Conservation (phyloP, 306 rosid genomes). For the Pterocarpus santalinus region DNA sequence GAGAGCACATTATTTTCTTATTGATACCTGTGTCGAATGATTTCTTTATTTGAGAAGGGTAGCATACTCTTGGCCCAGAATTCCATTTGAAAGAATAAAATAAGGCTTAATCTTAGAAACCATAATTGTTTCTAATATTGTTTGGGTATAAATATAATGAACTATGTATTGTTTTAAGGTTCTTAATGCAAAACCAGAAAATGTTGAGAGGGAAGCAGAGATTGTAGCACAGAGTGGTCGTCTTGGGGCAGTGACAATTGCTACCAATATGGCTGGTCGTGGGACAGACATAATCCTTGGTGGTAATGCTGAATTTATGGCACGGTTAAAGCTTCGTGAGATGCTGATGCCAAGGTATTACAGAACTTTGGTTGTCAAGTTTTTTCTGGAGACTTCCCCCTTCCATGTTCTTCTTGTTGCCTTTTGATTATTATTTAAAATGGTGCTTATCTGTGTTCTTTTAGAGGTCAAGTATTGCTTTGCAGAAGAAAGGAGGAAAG, state of each 20-base stretch:
- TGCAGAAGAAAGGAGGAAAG: constrained; percentile 21
- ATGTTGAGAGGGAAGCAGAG: constrained; percentile 99
- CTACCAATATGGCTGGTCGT: constrained; percentile 99
- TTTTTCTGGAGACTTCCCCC: constrained; percentile 19
- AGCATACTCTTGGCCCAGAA: constrained; percentile 35
- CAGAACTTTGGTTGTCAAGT: constrained; percentile 29
- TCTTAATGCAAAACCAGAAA: constrained; percentile 98
- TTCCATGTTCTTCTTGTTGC: constrained; percentile 19
- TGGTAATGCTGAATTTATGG: constrained; percentile 99
- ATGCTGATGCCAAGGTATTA: constrained; percentile 92
- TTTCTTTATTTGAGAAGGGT: background rate
- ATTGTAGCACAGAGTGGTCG: constrained; percentile 99
- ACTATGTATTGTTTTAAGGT: constrained; percentile 63
- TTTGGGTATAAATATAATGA: constrained; percentile 29
- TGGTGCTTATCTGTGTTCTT: background rate
- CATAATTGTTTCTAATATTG: background rate
- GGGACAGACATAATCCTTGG: constrained; percentile 99
- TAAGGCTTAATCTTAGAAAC: constrained; percentile 23
- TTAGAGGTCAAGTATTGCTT: constrained; percentile 10
- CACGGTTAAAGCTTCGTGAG: constrained; percentile 95
- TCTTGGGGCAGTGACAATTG: constrained; percentile 94
- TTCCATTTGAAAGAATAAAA: constrained; percentile 30
- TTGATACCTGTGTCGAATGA: constrained; percentile 20
- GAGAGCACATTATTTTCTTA: constrained; percentile 33
- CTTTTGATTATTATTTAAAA: constrained; percentile 26